phyloP scores from a whole-genome alignment of 164 flowering plant species.

The Nymphaea thermarum region DNA sequence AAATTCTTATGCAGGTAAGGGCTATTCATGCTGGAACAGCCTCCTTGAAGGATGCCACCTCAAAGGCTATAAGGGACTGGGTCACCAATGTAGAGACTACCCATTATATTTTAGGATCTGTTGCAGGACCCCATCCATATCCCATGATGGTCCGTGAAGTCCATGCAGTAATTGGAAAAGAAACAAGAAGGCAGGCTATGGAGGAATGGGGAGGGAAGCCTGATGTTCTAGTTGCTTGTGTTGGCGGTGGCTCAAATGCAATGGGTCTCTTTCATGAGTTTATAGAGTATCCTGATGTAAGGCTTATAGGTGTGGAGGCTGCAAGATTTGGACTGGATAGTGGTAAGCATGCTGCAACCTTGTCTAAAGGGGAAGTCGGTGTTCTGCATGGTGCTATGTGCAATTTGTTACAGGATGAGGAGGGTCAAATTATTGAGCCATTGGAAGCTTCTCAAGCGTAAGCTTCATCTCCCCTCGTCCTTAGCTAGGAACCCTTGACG shows the following conservation, averaged over 20 bases:
- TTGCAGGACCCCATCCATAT: slow-evolving; percentile 95
- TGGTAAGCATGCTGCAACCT: slow-evolving; percentile 88
- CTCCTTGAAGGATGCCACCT: slow-evolving; percentile 86
- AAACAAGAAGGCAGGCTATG: slow-evolving; percentile 72
- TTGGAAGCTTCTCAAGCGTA: no score
- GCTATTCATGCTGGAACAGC: slow-evolving; percentile 90
- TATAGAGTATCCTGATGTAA: no score
- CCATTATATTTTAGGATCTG: slow-evolving; percentile 87
- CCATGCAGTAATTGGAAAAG: slow-evolving; percentile 90
- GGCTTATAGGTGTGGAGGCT: no score
- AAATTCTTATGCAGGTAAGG: slow-evolving; percentile 39
- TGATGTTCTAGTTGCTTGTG: slow-evolving; percentile 83
- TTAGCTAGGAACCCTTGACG: no score
- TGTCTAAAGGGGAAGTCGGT: slow-evolving; percentile 76
- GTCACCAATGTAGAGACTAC: slow-evolving; percentile 89
- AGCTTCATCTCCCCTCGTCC: no score
- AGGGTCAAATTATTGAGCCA: slow-evolving; percentile 91
- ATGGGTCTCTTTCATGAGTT: no score
- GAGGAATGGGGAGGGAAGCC: slow-evolving; percentile 95
- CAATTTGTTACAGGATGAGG: slow-evolving; percentile 72
- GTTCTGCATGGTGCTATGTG: slow-evolving; percentile 91
- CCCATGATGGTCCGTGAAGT: slow-evolving; percentile 97
- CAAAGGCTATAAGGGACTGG: slow-evolving; percentile 91
- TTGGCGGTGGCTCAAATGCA: no score
- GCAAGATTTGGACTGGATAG: slow-evolving; percentile 88